Evolutionary conservation across 495 filamentous ascomycete genomes (phyloP), one percentile per base, ranked within the genome.

Genomic region (Articulospora tetracladia): DNA sequence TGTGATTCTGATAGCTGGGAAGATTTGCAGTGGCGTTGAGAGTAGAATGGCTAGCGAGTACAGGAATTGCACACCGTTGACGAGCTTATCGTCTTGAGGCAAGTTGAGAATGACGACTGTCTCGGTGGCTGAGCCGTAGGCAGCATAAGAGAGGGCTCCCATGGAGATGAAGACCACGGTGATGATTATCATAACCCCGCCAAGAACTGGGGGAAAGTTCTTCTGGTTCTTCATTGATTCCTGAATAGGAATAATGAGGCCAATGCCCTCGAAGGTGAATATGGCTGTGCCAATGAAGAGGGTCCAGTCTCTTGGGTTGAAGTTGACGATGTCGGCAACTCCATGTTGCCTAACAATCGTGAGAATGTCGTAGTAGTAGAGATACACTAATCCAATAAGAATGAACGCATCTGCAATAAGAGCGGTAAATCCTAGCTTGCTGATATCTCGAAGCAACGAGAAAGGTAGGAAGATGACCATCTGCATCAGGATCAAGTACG

Each of bases 211-310:
- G 23, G 93, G 91, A 69, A 98, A 97, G 67, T 95, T 91, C 53
- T 85, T 79, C 1, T 91, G 94, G 50, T 90, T 77, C 68, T 84
- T 87, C 94, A 98, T 98, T 1, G 92, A 94, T 68, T 94, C 91
- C 73, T 98, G 95, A 58, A 98, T 98, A 2, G 94, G 94, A 58
- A 98, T 97, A 73, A 98, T 96, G n/a, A 98, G 82, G 20, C 94
- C 94, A 63, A 98, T 92, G 20, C 94, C 94, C 69, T 98, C 94
- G 64, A 97, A 98, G 4, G 94, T 98, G 77, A 98, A 98, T 65
- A 98, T 97, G 20, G 94, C 95, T 8, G 94, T 98, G 64, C 94
- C 94, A 66, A 98, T 97, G 72, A 98, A 97, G 32, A 98, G 83
- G 0, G 93, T 96, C 94, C 94, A 98, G 66, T 89, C 84, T 22